phyloP scores from a whole-genome alignment of 31 red algal genomes.

The Asparagopsis taxiformis region DNA sequence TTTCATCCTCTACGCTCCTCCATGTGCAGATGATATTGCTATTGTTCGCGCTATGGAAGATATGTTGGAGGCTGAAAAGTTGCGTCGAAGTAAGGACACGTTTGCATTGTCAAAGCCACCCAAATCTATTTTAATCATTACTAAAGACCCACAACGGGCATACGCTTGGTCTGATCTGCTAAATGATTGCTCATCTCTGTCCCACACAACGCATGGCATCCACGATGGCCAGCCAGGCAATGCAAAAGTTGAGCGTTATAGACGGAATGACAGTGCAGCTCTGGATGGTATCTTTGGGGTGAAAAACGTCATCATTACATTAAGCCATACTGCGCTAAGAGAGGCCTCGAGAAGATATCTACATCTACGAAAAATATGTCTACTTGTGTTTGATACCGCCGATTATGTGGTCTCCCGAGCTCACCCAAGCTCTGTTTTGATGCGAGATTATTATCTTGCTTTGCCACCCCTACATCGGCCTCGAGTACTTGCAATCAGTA shows the following conservation, averaged over 20 bases:
- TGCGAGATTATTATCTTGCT: slow-evolving; percentile 46
- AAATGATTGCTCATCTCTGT: background rate
- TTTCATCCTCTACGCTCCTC: background rate
- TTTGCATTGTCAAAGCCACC: background rate
- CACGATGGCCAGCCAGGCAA: background rate
- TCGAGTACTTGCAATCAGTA: slow-evolving; percentile 25
- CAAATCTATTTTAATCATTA: background rate
- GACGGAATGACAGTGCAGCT: background rate
- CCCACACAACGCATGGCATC: slow-evolving; percentile 5
- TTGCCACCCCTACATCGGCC: slow-evolving; percentile 22
- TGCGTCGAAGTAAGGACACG: background rate
- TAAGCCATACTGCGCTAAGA: background rate
- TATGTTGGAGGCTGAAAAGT: background rate
- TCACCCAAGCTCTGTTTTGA: slow-evolving; percentile 20
- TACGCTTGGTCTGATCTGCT: background rate
- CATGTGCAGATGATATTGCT: background rate
- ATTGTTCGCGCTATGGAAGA: slow-evolving; percentile 5
- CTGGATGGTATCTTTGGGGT: slow-evolving; percentile 4
- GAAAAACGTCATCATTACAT: slow-evolving; percentile 12
- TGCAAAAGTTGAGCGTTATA: background rate
- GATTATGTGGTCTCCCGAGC: slow-evolving; percentile 8
- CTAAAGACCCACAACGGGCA: background rate
- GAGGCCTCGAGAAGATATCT: slow-evolving; percentile 6
- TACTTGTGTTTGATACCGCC: slow-evolving; percentile 14
- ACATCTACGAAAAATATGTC: slow-evolving; percentile 8